These are phyloP conservation scores for Dendrobium officinale DNA, from an alignment of 106 monocot genomes.

Conservation along the genomic window DNA sequence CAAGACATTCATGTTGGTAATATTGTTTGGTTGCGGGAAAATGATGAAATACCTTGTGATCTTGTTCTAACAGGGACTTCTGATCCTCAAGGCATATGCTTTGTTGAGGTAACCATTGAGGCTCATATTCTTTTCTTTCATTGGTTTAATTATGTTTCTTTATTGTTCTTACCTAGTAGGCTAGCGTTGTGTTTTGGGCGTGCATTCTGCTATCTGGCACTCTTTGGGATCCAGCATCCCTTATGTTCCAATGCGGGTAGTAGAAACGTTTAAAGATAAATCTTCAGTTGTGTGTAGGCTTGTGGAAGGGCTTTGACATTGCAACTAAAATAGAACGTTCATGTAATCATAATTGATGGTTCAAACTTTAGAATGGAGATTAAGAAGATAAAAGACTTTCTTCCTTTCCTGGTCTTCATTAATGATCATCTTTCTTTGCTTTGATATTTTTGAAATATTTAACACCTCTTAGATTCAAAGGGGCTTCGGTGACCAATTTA, in stretches of 20 bases:
- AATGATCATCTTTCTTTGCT: too few species aligned
- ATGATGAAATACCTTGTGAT: conserved; percentile 98
- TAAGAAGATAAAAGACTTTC: too few species aligned
- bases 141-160: conserved; percentile 3
- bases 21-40: conserved; percentile 92
- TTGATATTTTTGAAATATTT: too few species aligned
- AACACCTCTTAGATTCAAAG: too few species aligned
- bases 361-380: too few species aligned
- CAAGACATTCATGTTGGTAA: conserved; percentile 91
- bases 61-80: conserved; percentile 86
- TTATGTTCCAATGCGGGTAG: neutral
- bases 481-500: too few species aligned
- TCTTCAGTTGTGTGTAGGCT: neutral
- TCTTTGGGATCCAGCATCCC: neutral
- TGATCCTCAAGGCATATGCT: conserved; percentile 87
- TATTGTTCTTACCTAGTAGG: conserved; percentile 16
- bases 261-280: neutral
- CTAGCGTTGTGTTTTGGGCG: neutral
- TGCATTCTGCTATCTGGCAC: neutral
- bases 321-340: too few species aligned
- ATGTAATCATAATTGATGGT: too few species aligned
- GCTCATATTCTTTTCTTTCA: neutral
- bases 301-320: too few species aligned
- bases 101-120: conserved; percentile 64
- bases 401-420: too few species aligned